Evolutionary conservation across 257 asterid genomes (phyloP), one percentile per base, ranked within the genome.

Genomic region (Solanum neorickii): DNA sequence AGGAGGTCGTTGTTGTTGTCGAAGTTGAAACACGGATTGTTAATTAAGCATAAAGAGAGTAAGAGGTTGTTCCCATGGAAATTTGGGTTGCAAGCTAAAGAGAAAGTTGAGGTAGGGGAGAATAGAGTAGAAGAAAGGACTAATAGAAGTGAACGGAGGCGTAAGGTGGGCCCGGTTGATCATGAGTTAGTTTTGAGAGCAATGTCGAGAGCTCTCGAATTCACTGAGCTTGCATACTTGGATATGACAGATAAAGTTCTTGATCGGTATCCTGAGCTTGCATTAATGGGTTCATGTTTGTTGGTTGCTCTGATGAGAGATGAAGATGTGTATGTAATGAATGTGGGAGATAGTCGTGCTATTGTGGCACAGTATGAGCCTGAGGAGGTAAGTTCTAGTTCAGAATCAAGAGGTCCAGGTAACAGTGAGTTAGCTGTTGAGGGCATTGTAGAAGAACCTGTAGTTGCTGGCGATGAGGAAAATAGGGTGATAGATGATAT

Each of bases 291-390:
- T 86, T 84, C 87, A 20, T 88, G 90, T 88, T 73, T 88, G 86
- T 74, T 88, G 87, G 89, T 83, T 83, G 89, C 73, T 69, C 16
- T 87, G 87, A 83, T 87, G 87, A 72, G 89, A 83, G 89, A 87
- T 52, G 89, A 87, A 25, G 89, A 87, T 87, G 89, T 87, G 25
- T 88, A 88, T 88, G 87, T 88, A 82, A 88, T 88, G 89, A 88
- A 88, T 76, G 87, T 84, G 66, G 89, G 89, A 21, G 89, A 88
- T 84, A 88, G 89, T 88, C 87, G 89, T 52, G 89, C 89, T 62
- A 88, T 88, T 39, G 89, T 88, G 44, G 89, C 89, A 37, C 87
- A 88, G 87, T 62, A 73, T 1, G 87, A 88, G 86, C 21, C 70
- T 23, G 83, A 85, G 60, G 86, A 85, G 69, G 86, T 85, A 6